phyloP scores from a whole-genome alignment of 352 stramenopile genomes.

The Phytophthora brassicae region DNA sequence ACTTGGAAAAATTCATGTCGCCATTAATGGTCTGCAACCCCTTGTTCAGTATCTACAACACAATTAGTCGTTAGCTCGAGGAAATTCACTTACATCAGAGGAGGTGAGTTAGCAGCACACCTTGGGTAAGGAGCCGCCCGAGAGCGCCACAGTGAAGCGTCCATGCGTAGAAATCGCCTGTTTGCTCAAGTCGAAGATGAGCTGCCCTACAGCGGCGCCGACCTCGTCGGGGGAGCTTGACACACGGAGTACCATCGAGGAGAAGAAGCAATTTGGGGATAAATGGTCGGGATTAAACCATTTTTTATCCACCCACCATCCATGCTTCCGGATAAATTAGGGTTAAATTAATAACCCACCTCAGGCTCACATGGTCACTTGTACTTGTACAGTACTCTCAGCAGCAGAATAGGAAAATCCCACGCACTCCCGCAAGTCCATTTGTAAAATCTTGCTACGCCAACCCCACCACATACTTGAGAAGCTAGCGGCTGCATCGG shows the following conservation, averaged over 20 bases:
- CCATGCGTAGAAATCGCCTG: constrained; percentile 56
- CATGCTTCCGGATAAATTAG: too few species aligned
- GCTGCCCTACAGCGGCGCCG: constrained; percentile 52
- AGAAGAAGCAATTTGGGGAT: constrained; percentile 17
- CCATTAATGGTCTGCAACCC: constrained; percentile 71
- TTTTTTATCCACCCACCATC: too few species aligned
- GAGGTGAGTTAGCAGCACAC: constrained; percentile 22
- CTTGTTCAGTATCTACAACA: constrained; percentile 76
- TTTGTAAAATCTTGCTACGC: too few species aligned
- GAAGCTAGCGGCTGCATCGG: too few species aligned
- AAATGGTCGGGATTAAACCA: too few species aligned
- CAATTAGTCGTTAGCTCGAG: background rate
- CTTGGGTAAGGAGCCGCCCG: constrained; percentile 85
- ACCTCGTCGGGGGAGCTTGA: constrained; percentile 60
- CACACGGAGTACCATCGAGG: constrained; percentile 59
- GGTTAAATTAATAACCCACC: too few species aligned
- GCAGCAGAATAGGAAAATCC: too few species aligned
- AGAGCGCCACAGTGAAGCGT: constrained; percentile 86
- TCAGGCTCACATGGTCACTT: too few species aligned
- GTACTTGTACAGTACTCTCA: too few species aligned
- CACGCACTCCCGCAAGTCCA: too few species aligned
- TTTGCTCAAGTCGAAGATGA: constrained; percentile 70
- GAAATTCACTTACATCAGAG: too few species aligned
- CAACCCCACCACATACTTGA: too few species aligned
- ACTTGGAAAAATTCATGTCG: constrained; percentile 93